A percentile compares a stretch with the other conserved stretches of the same genome.
phyloP scores from a whole-genome alignment of 306 rosid genomes.

The Gynostemma pentaphyllum region DNA sequence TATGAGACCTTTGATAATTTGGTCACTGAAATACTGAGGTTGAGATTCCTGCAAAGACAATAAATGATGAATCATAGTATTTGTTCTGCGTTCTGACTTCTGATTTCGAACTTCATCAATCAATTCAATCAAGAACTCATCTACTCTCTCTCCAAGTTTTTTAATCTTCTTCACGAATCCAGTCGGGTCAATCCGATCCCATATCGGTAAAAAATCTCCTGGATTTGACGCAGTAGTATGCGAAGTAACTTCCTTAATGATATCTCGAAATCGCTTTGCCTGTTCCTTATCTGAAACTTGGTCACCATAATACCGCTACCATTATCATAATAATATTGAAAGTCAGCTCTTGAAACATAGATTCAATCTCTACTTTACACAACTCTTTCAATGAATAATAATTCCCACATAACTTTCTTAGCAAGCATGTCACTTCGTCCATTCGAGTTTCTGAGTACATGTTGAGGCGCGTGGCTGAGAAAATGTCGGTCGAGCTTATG shows the following conservation, averaged over 20 bases:
- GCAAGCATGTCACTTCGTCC: constrained; percentile 28
- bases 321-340: no score
- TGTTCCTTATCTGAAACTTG: background rate
- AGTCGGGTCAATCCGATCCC: background rate
- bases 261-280: background rate
- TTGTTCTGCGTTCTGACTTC: constrained; percentile 1
- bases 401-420: constrained; percentile 17
- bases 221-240: background rate
- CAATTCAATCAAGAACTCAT: constrained; percentile 30
- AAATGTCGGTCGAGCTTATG: constrained; percentile 37
- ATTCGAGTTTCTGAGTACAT: constrained; percentile 17
- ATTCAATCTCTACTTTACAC: background rate
- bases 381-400: background rate
- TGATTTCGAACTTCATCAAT: constrained; percentile 36
- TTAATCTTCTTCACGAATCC: constrained; percentile 1
- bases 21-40: constrained; percentile 41
- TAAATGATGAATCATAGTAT: constrained; percentile 38
- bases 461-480: constrained; percentile 28
- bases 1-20: constrained; percentile 47
- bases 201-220: background rate
- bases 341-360: no score
- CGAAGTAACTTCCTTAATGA: background rate
- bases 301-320: constrained; percentile 19
- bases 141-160: background rate
- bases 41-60: constrained; percentile 32